phyloP scores from a whole-genome alignment of 345 rosid genomes.

The Syzygium aromaticum region DNA sequence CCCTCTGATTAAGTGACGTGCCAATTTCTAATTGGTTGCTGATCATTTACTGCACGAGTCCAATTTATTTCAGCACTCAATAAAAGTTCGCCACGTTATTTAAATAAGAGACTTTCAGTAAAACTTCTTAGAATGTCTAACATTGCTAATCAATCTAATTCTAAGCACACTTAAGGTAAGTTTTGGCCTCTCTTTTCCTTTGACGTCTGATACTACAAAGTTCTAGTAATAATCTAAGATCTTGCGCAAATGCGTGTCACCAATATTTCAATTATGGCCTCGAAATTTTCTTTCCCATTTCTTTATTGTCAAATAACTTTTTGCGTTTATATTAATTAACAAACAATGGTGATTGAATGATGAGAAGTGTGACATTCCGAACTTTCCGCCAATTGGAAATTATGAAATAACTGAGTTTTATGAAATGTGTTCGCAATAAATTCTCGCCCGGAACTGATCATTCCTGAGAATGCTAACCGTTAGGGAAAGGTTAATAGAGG shows the following conservation, averaged over 20 bases:
- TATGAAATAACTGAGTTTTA: too few species aligned
- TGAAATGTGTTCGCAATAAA: too few species aligned
- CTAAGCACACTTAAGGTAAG: not conserved
- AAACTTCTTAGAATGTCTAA: not conserved
- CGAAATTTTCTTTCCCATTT: not conserved
- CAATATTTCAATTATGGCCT: not conserved
- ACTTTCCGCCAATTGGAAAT: too few species aligned
- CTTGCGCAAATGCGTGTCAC: not conserved
- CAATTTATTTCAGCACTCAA: not conserved
- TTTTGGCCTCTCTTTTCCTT: not conserved
- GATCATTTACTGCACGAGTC: not conserved
- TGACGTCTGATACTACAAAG: not conserved
- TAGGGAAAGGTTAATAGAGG: too few species aligned
- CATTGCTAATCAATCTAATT: not conserved
- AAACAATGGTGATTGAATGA: too few species aligned
- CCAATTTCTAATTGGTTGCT: not conserved
- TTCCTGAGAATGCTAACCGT: too few species aligned
- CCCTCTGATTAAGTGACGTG: not conserved
- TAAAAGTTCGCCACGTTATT: not conserved
- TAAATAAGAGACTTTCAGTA: not conserved
- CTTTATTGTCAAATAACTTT: not conserved
- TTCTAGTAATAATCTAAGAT: not conserved
- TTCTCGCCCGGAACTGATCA: too few species aligned
- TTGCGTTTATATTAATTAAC: too few species aligned
- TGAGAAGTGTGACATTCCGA: too few species aligned